A percentile compares a stretch with the other conserved stretches of the same genome.
These are phyloP conservation scores for Zygoascus bituminiphila DNA, from an alignment of 805 yeast species.

Conservation along the genomic window DNA sequence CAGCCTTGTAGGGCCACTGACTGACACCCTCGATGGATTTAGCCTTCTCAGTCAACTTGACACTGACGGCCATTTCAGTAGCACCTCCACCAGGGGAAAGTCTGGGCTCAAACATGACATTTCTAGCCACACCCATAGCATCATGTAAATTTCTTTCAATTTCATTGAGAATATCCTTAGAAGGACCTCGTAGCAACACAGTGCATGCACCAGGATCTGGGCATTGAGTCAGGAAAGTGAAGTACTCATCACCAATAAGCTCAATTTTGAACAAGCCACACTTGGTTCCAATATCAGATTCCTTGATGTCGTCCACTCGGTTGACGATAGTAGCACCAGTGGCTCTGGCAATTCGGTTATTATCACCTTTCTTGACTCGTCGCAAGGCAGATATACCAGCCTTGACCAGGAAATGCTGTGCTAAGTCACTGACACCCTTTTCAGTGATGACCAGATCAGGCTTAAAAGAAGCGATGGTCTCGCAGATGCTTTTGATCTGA, in stretches of 20 bases:
- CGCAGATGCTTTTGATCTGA: conserved; percentile 83
- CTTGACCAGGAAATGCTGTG: conserved; percentile 90
- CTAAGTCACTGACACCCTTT: conserved; percentile 96
- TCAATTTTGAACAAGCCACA: conserved; percentile 93
- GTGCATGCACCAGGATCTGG: conserved; percentile 89
- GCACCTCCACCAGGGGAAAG: conserved; percentile 99
- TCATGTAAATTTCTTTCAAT: conserved; percentile 95
- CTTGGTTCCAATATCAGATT: conserved; percentile 76
- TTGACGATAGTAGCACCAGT: conserved; percentile 97
- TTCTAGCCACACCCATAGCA: conserved; percentile 96
- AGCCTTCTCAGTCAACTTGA: conserved; percentile 79
- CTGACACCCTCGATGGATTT: conserved; percentile 88
- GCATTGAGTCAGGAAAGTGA: conserved; percentile 75
- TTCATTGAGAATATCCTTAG: conserved; percentile 93
- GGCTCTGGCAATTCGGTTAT: conserved; percentile 92
- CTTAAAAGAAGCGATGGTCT: conserved; percentile 69
- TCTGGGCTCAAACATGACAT: conserved; percentile 89
- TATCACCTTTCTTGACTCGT: conserved; percentile 91
- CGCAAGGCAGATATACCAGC: conserved; percentile 90
- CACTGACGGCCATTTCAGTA: conserved; percentile 96
- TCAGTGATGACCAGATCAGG: conserved; percentile 96
- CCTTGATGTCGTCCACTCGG: conserved; percentile 89
- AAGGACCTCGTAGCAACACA: conserved; percentile 85
- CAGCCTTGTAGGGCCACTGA: conserved; percentile 99
- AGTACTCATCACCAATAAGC: conserved; percentile 95